Percentiles rank a stretch among this genome's conserved stretches.
phyloP scores from a whole-genome alignment of 2,329 filamentous ascomycete species.

The Xylaria sp. region DNA sequence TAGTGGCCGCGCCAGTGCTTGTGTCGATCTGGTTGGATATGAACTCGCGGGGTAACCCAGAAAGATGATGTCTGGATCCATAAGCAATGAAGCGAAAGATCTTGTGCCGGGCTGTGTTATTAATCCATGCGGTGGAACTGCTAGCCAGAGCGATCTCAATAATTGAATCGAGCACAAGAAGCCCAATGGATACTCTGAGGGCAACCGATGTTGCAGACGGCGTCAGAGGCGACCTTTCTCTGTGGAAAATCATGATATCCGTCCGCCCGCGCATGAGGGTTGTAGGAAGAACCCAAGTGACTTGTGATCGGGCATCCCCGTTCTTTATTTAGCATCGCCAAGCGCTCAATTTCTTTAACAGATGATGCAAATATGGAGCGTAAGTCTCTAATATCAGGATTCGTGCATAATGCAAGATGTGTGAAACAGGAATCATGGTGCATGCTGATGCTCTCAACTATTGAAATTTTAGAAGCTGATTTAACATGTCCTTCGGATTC shows the following conservation, averaged over 20 bases:
- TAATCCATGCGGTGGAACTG: constrained; percentile 54
- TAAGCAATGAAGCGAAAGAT: constrained; percentile 44
- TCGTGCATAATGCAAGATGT: not conserved
- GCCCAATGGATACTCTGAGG: constrained; percentile 45
- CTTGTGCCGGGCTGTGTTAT: constrained; percentile 46
- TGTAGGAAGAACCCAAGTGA: not conserved
- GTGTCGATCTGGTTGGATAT: constrained; percentile 57
- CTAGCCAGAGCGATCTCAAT: constrained; percentile 55
- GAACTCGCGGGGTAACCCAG: constrained; percentile 48
- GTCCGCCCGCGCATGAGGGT: not conserved
- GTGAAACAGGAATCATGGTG: not conserved
- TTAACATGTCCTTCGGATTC: too few relatives aligned
- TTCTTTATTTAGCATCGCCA: not conserved
- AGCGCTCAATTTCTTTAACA: not conserved
- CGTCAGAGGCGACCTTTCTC: not conserved
- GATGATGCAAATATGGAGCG: not conserved
- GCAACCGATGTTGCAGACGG: constrained; percentile 30
- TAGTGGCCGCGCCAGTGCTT: constrained; percentile 55
- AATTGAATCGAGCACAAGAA: constrained; percentile 53
- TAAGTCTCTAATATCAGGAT: not conserved
- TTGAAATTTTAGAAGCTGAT: too few relatives aligned
- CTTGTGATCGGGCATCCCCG: not conserved
- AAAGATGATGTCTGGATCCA: constrained; percentile 44
- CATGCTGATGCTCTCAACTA: not conserved
- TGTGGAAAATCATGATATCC: constrained; percentile 17